Evolutionary conservation across 768 basidiomycete genomes (phyloP).

Genomic region (Boletus pseudo-olivaceus): DNA sequence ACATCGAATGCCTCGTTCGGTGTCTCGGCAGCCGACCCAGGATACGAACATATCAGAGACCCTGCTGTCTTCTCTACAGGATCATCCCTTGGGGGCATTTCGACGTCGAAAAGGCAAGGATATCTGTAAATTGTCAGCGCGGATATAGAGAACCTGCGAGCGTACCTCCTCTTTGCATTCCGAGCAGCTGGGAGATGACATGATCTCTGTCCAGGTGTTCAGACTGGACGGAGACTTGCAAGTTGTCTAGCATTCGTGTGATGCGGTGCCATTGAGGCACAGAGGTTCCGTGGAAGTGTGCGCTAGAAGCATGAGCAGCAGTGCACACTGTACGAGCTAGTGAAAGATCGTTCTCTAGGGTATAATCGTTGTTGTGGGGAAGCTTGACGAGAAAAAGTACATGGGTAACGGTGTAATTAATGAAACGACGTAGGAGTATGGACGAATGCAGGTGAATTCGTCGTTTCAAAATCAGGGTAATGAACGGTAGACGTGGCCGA

Average conservation of each 20-base stretch:
- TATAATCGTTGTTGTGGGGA: not conserved
- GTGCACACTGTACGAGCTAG: not conserved
- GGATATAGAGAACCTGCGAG: not conserved
- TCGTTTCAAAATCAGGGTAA: not conserved
- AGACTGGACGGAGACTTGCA: not conserved
- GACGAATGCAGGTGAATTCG: not conserved
- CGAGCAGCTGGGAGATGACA: not conserved
- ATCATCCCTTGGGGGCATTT: conserved; percentile 35
- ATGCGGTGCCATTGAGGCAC: conserved; percentile 1
- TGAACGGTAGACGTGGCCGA: too few species aligned
- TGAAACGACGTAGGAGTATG: too few species aligned
- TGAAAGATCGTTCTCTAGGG: not conserved
- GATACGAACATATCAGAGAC: conserved; percentile 30
- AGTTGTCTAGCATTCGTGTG: conserved; percentile 1
- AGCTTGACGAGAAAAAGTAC: not conserved
- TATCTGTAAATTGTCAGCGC: conserved; percentile 26
- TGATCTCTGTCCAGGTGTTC: too few species aligned
- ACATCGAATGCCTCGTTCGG: conserved; percentile 10
- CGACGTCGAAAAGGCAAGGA: conserved; percentile 36
- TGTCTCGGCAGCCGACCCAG: conserved; percentile 13
- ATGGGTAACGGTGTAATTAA: conserved; percentile 1
- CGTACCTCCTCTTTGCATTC: conserved; percentile 1
- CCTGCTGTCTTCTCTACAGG: conserved; percentile 30
- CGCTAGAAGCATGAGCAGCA: not conserved
- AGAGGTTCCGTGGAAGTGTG: not conserved